These are phyloP conservation scores for Colletotrichum shisoi DNA, from an alignment of 2,329 filamentous ascomycete genomes.

Conservation along the genomic window DNA sequence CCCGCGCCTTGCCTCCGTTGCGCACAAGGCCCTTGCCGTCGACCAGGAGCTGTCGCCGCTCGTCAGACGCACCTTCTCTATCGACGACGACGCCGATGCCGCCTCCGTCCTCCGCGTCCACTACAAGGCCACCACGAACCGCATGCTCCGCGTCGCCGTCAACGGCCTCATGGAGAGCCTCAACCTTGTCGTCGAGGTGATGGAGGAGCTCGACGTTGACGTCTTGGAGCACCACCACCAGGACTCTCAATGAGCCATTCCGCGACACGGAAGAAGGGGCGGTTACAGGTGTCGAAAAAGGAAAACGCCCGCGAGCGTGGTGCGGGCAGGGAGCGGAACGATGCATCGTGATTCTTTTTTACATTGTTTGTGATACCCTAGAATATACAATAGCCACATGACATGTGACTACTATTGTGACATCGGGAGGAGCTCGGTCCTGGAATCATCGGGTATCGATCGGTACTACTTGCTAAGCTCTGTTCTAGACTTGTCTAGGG, in stretches of 20 bases:
- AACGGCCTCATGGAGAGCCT: constrained; percentile 96
- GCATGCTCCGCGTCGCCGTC: constrained; percentile 94
- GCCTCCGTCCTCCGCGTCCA: constrained; percentile 70
- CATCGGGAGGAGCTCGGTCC: constrained; percentile 2
- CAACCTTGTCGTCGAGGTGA: constrained; percentile 83
- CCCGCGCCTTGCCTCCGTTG: constrained; percentile 76
- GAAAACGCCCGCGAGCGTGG: not conserved
- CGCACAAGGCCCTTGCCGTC: constrained; percentile 78
- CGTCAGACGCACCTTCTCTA: constrained; percentile 74
- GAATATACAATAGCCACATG: constrained; percentile 30
- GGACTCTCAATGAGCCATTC: not conserved
- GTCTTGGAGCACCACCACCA: constrained; percentile 60
- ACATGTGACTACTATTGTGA: constrained; percentile 25
- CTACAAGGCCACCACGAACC: constrained; percentile 89
- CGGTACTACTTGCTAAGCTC: constrained; percentile 6
- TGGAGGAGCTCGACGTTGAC: constrained; percentile 89
- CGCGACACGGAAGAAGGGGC: too few relatives aligned
- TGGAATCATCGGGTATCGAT: not conserved
- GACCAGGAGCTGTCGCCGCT: constrained; percentile 89
- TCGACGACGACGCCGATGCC: constrained; percentile 49
- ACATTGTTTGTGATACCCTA: constrained; percentile 35
- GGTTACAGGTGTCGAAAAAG: not conserved
- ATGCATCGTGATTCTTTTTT: constrained; percentile 29
- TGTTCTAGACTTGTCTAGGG: constrained; percentile 15
- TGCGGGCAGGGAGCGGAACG: constrained; percentile 17